Percentiles rank a stretch among this genome's conserved stretches.
Evolutionary conservation across 495 filamentous ascomycete genomes (phyloP).

Genomic region (Cryomyces antarcticus): DNA sequence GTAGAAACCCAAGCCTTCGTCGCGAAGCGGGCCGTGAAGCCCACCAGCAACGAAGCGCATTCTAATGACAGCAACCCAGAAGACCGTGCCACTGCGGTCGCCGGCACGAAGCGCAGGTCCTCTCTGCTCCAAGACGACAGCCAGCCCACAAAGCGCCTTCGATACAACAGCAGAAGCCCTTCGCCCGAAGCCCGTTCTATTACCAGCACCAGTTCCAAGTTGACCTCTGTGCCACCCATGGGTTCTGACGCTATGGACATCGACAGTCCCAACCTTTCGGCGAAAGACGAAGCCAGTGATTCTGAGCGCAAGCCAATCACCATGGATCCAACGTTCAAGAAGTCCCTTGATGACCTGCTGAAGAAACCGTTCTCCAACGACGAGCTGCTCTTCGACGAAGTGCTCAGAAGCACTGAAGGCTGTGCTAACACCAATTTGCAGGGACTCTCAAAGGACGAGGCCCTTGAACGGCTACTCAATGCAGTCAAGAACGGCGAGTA

Average conservation of each 20-base stretch:
- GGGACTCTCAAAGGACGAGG: no score
- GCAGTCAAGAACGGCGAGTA: no score
- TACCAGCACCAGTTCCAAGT: slow-evolving; percentile 10
- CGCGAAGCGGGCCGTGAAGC: no score
- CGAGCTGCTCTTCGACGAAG: background rate
- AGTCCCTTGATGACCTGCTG: slow-evolving; percentile 1
- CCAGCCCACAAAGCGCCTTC: no score
- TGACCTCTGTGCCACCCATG: slow-evolving; percentile 15
- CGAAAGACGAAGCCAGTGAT: background rate
- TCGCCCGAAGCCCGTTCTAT: slow-evolving; percentile 2
- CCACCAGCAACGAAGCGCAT: no score
- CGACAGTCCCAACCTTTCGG: slow-evolving; percentile 8
- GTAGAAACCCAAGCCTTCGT: no score
- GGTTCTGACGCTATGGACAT: slow-evolving; percentile 11
- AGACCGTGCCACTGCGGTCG: no score
- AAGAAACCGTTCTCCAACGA: background rate
- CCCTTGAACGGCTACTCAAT: no score
- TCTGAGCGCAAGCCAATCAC: slow-evolving; percentile 5
- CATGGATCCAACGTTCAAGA: slow-evolving; percentile 4
- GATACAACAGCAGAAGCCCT: background rate
- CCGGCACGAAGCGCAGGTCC: no score
- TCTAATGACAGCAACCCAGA: no score
- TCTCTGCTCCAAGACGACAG: no score
- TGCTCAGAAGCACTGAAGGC: slow-evolving; percentile 28
- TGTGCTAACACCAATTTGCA: no score